Base-by-base conservation (phyloP, 768 basidiomycete genomes). In the Boletus reticulatus region DNA sequence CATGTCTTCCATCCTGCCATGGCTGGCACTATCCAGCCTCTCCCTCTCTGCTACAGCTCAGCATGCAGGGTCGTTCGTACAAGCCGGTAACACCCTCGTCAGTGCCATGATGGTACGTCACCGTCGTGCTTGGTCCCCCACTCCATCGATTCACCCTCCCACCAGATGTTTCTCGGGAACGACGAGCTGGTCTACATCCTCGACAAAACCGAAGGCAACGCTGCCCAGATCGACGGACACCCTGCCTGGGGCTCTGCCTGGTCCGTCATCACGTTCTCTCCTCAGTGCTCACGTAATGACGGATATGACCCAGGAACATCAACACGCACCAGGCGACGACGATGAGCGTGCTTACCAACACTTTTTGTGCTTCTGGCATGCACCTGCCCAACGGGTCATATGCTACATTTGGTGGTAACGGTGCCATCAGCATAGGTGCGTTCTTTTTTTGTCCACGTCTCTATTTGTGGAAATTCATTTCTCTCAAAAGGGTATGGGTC, bases 191-290 rank as follows among this genome's bases (percentile, higher is more conserved):
- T 95, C 32, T 95, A 94, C 74, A 88, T 94, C 17, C 76, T 94
- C 38, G 93, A 96, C 80, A 96, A 96, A 74, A 83, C 86, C 6
- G 88, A 93, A 66, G 83, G 82, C 22, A 93, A 94, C 69, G 76
- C 78, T 3, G 80, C 80, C 4, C 77, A 79, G 59, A 76, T 91
- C 53, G 77, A 80, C 56, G 83, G 83, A 1, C 89, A 90, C 69
- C 82, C 90, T 12, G 87, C 87, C 2, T 88, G 86, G 83, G 89
- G 81, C 8, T 70, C 87, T 0, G 83, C 83, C 11, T 91, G 84
- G 85, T 84, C 24, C 32, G 58, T 8, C 11, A 4, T 13, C 6
- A 12, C 36, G 7, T 6, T 3, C 0, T 20, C 41, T 9, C 22
- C 2, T 56, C n/a, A 6, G 6, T 14, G 7, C 14, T 0, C 11